A percentile compares a stretch with the other conserved stretches of the same genome.
Evolutionary conservation across 2,329 filamentous ascomycete species (phyloP).

Genomic region (Arthrobotrys iridis): DNA sequence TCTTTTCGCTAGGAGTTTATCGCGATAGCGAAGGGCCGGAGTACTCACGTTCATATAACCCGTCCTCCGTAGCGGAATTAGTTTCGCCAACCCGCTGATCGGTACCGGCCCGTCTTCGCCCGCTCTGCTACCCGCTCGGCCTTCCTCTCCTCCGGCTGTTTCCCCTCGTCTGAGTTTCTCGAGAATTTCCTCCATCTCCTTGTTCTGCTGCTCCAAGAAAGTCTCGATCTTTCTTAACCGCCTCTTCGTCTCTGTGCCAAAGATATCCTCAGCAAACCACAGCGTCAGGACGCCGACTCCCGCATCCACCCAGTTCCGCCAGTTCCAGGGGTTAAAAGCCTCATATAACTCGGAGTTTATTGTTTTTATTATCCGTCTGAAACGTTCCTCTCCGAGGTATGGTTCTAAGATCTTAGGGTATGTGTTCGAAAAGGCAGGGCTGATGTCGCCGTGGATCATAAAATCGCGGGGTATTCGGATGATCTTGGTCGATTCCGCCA

Average conservation of each 20-base stretch:
- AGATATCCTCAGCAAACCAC: constrained; percentile 94
- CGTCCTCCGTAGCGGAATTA: constrained; percentile 81
- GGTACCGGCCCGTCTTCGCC: constrained; percentile 64
- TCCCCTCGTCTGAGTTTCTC: constrained; percentile 57
- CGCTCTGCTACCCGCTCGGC: constrained; percentile 67
- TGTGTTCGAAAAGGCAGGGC: constrained; percentile 91
- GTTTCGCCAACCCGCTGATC: constrained; percentile 68
- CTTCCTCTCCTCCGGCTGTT: constrained; percentile 24
- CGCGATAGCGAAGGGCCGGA: constrained; percentile 17
- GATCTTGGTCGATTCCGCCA: constrained; percentile 82
- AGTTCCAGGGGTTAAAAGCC: constrained; percentile 81
- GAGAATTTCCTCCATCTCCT: constrained; percentile 70
- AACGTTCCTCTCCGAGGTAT: constrained; percentile 83
- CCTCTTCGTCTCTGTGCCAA: constrained; percentile 78
- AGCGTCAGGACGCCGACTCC: constrained; percentile 83
- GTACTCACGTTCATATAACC: constrained; percentile 82
- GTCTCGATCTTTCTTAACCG: constrained; percentile 75
- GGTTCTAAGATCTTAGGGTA: constrained; percentile 97
- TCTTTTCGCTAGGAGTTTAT: neutral
- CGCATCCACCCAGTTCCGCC: constrained; percentile 81
- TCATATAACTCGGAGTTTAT: constrained; percentile 79
- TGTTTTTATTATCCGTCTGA: constrained; percentile 80
- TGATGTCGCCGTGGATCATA: constrained; percentile 87
- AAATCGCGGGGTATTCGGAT: constrained; percentile 93
- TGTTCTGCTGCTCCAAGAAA: constrained; percentile 90